Evolutionary conservation across 2,329 filamentous ascomycete species (phyloP).

Genomic region (Biscogniauxia sp.): DNA sequence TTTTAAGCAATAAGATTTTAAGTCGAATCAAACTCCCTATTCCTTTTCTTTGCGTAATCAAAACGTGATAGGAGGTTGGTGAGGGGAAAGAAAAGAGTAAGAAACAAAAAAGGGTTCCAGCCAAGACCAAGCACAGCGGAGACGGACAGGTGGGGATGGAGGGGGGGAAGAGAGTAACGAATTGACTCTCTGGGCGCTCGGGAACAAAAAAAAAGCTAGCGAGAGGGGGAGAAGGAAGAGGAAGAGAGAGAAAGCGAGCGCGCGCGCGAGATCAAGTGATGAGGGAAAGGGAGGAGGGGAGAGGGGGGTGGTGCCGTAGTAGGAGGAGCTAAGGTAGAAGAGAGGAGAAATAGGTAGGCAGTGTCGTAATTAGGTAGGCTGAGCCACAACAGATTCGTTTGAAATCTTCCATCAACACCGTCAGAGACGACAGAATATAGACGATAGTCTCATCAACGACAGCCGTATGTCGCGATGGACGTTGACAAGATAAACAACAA

Average conservation of each 20-base stretch:
- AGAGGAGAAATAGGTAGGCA: not conserved
- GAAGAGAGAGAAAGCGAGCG: no score
- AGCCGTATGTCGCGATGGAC: slow-evolving; percentile 4
- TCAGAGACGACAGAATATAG: slow-evolving; percentile 2
- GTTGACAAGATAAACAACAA: slow-evolving; percentile 22
- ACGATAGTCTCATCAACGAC: not conserved
- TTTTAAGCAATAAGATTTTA: no score
- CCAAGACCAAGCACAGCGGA: slow-evolving; percentile 13
- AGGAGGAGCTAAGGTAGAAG: not conserved
- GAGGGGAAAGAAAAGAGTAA: no score
- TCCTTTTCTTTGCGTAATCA: not conserved
- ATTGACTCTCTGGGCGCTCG: not conserved
- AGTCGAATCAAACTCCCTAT: not conserved
- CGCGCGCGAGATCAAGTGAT: not conserved
- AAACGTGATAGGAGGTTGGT: not conserved
- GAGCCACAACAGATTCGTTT: not conserved
- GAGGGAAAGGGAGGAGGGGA: not conserved
- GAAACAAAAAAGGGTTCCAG: slow-evolving; percentile 5
- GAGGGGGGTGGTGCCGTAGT: slow-evolving; percentile 8
- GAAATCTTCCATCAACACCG: not conserved
- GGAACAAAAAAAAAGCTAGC: not conserved
- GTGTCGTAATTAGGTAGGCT: not conserved
- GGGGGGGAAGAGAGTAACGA: not conserved
- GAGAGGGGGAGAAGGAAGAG: not conserved
- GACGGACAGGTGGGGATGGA: slow-evolving; percentile 9